phyloP scores from a whole-genome alignment of 2,329 filamentous ascomycete species.

The Massarina eburnea region DNA sequence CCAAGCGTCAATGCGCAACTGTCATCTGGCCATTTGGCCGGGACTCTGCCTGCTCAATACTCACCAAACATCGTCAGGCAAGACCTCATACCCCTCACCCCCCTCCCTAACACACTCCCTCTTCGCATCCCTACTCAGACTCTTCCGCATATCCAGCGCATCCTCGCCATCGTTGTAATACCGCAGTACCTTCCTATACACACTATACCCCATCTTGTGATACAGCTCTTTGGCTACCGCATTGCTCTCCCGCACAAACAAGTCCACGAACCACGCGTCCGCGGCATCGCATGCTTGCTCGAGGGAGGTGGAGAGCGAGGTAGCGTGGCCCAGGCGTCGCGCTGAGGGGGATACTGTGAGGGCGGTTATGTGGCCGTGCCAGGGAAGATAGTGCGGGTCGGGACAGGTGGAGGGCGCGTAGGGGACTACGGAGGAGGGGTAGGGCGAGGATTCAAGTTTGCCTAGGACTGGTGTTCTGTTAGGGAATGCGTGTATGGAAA shows the following conservation, averaged over 20 bases:
- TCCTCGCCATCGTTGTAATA: conserved; percentile 97
- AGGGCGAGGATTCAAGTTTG: conserved; percentile 82
- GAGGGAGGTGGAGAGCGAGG: conserved; percentile 76
- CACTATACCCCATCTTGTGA: conserved; percentile 82
- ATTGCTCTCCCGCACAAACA: conserved; percentile 91
- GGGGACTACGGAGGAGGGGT: conserved; percentile 70
- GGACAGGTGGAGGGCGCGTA: conserved; percentile 61
- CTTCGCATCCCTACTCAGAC: conserved; percentile 77
- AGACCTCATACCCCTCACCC: conserved; percentile 76
- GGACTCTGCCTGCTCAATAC: neutral
- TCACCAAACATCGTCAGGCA: conserved; percentile 83
- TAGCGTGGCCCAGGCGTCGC: conserved; percentile 83
- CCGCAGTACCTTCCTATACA: conserved; percentile 83
- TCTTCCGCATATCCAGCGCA: conserved; percentile 96
- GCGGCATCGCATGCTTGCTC: conserved; percentile 81
- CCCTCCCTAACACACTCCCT: conserved; percentile 75
- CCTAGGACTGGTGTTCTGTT: conserved; percentile 61
- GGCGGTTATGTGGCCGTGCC: conserved; percentile 97
- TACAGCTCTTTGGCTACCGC: conserved; percentile 86
- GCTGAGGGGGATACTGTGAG: conserved; percentile 88
- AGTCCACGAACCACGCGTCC: conserved; percentile 90
- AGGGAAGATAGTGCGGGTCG: conserved; percentile 80
- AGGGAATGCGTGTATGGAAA: too few species aligned
- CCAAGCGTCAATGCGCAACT: neutral
- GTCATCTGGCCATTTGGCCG: neutral